These are phyloP conservation scores for Naganishia liquefaciens DNA, from an alignment of 1,284 basidiomycete species.

Conservation along the genomic window DNA sequence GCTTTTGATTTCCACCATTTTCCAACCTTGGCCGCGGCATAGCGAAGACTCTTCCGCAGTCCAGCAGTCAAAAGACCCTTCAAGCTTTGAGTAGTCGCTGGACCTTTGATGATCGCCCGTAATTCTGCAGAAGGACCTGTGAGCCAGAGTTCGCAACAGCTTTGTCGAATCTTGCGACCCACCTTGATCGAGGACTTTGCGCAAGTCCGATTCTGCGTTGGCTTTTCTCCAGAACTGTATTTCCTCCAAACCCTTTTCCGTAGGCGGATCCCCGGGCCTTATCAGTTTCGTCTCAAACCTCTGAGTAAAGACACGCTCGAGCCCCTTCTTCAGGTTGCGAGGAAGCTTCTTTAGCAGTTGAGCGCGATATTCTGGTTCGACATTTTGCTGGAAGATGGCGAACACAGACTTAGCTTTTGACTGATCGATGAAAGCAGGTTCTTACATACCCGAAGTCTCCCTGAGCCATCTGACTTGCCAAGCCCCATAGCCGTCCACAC, in stretches of 20 bases:
- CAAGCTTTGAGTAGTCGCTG: constrained; percentile 77
- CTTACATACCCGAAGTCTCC: constrained; percentile 8
- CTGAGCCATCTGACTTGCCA: constrained; percentile 25
- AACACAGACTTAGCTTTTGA: constrained; percentile 9
- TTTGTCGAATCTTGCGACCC: constrained; percentile 39
- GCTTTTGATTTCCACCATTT: constrained; percentile 69
- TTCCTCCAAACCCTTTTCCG: constrained; percentile 59
- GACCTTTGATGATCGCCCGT: constrained; percentile 69
- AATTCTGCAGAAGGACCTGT: constrained; percentile 7
- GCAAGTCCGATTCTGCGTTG: constrained; percentile 60
- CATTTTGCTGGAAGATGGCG: constrained; percentile 61
- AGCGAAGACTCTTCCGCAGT: constrained; percentile 72
- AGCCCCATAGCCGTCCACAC: constrained; percentile 31
- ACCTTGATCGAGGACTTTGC: constrained; percentile 64
- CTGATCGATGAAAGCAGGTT: not conserved
- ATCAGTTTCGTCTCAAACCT: constrained; percentile 18
- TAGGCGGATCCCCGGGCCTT: constrained; percentile 40
- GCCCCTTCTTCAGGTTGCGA: constrained; percentile 61
- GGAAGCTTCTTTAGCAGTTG: constrained; percentile 76
- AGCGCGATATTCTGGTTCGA: constrained; percentile 64
- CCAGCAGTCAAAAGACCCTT: constrained; percentile 87
- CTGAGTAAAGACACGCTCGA: constrained; percentile 54
- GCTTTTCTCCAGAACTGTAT: constrained; percentile 72
- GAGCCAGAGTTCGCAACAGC: not conserved
- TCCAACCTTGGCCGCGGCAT: constrained; percentile 70